phyloP scores from a whole-genome alignment of 768 basidiomycete genomes.

The Auriculariales sp. region DNA sequence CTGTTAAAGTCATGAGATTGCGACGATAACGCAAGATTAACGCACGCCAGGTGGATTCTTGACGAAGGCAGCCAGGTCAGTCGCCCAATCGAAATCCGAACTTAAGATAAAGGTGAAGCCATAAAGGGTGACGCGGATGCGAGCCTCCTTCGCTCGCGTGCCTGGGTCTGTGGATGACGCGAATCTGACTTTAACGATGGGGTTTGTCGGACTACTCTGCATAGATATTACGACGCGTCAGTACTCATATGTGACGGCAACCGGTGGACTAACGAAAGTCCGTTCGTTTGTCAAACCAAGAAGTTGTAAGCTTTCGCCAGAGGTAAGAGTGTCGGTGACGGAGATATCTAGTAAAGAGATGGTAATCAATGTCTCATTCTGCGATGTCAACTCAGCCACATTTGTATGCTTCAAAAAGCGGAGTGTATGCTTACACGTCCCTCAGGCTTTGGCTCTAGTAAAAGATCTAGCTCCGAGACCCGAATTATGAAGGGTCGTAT shows the following conservation, averaged over 20 bases:
- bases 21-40: conserved; percentile 4
- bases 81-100: conserved; percentile 47
- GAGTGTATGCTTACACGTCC: conserved; percentile 38
- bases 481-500: conserved; percentile 38
- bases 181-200: conserved; percentile 50
- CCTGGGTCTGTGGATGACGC: conserved; percentile 45
- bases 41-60: conserved; percentile 84
- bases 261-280: conserved; percentile 34
- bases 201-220: conserved; percentile 20
- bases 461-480: conserved; percentile 45
- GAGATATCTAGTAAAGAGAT: conserved; percentile 47
- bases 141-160: conserved; percentile 64
- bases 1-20: conserved; percentile 21
- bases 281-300: conserved; percentile 42
- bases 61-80: conserved; percentile 45
- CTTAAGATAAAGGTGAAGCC: conserved; percentile 49
- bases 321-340: conserved; percentile 31
- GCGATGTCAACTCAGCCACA: conserved; percentile 1
- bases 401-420: neutral
- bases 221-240: neutral
- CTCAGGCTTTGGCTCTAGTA: conserved; percentile 54
- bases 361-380: conserved; percentile 62
- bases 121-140: conserved; percentile 44
- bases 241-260: neutral
- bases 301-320: conserved; percentile 22